Base-by-base conservation (phyloP, 2,329 filamentous ascomycete genomes). In the Fusarium protoensiforme region DNA sequence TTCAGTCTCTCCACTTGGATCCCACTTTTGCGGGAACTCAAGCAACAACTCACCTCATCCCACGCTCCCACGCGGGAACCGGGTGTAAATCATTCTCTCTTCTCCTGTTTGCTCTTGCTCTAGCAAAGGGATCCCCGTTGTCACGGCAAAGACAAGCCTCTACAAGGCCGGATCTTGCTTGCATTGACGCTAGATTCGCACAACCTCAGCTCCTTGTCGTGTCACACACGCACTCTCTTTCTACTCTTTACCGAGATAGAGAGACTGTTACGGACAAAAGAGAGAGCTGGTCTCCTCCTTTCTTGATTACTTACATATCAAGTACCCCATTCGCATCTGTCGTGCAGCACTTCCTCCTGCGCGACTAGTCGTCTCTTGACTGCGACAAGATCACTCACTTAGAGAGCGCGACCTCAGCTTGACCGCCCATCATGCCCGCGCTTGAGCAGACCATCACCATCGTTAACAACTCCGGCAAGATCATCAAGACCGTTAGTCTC, bases 401-500 rank as follows among this genome's bases (percentile, higher is more conserved):
- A 54, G 67, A 43, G 65, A 74, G 64, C 33, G 51, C 35, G 41
- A 68, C 35, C 65, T 41, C 64, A 64, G 36, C 67, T 68, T 72
- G 54, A 71, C 59, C 56, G 65, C 75, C 69, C 78, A 81, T 64
- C 31, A 85, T 87, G 84, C 41, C 41, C 9, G 80, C 84, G 53
- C 82, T 87, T 71, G 83, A 86, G 62, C 92, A 97, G 83, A 96
- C 94, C 58, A 91, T 98, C 76, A 95, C 94, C 75, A 93, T 97
- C 78, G 92, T 97, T 83, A 96, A 97, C 85, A 95, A 88, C 78
- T 96, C 94, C 66, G 94, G 94, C 78, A 97, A 97, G 84, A 92
- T 97, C 59, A 94, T 98, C 77, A 95, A 92, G 87, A 96, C 92
- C 68, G 94, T 95, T 87, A 82, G 92, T 87, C 10, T 38, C 53